A percentile compares a stretch with the other conserved stretches of the same genome.
Conservation (phyloP, 2,329 filamentous ascomycete species). For the Aspergillus sp. region DNA sequence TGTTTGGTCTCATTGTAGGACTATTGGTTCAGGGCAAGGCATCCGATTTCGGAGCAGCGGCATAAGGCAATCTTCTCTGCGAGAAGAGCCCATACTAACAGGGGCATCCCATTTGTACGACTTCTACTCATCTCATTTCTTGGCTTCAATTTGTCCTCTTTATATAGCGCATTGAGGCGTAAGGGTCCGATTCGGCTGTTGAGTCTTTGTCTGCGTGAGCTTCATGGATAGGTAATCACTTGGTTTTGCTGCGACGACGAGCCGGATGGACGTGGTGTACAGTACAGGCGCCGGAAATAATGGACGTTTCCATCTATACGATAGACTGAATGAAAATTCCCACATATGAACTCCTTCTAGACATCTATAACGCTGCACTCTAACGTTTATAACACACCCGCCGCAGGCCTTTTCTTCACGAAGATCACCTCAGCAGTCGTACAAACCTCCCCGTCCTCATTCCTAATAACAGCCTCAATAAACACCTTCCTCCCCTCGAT, state of each 20-base stretch:
- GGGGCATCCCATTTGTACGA: constrained; percentile 23
- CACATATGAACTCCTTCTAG: background rate
- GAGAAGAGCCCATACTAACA: constrained; percentile 17
- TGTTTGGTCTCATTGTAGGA: constrained; percentile 95
- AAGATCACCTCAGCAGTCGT: constrained; percentile 7
- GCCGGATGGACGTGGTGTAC: constrained; percentile 15
- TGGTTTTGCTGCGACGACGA: constrained; percentile 22
- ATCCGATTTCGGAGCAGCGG: constrained; percentile 59
- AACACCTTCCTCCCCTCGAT: constrained; percentile 13
- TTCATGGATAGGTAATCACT: constrained; percentile 25
- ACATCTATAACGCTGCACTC: background rate
- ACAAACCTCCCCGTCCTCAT: background rate
- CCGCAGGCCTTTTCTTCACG: constrained; percentile 2
- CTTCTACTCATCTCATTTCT: constrained; percentile 21
- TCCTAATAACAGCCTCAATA: constrained; percentile 1
- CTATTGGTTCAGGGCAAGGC: constrained; percentile 85
- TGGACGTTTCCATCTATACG: constrained; percentile 10
- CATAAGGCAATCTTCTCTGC: constrained; percentile 19
- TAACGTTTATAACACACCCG: background rate
- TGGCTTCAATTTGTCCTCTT: constrained; percentile 24
- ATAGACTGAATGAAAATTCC: constrained; percentile 9
- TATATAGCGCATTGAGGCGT: constrained; percentile 43
- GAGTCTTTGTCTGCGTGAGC: constrained; percentile 26
- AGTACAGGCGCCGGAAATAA: constrained; percentile 26
- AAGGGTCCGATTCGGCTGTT: constrained; percentile 34